These are phyloP conservation scores for Jacaranda copaia DNA, from an alignment of 257 asterid genomes.

Conservation along the genomic window DNA sequence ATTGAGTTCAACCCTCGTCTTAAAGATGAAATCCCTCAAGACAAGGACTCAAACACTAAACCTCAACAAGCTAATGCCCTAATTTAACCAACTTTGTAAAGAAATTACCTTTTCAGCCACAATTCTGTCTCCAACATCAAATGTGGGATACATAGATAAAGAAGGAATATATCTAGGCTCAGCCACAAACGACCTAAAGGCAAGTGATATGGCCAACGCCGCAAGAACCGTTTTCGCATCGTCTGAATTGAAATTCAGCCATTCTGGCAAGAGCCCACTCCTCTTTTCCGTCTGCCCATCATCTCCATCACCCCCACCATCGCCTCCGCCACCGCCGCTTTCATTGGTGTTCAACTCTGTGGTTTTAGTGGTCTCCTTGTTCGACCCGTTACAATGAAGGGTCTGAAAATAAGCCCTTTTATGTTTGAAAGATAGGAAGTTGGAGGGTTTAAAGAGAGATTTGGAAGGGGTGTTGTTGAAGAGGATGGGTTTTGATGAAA, in stretches of 20 bases:
- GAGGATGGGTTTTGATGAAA: slow-evolving; percentile 36
- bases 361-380: slow-evolving; percentile 56
- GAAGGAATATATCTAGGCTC: slow-evolving; percentile 98
- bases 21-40: background rate
- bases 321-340: slow-evolving; percentile 59
- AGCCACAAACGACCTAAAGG: slow-evolving; percentile 87
- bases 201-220: slow-evolving; percentile 80
- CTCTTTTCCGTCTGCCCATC: slow-evolving; percentile 56
- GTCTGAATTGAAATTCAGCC: slow-evolving; percentile 78
- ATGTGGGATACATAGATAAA: slow-evolving; percentile 92
- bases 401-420: slow-evolving; percentile 41
- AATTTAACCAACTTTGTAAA: background rate
- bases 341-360: slow-evolving; percentile 47
- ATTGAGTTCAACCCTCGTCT: background rate
- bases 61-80: slow-evolving; percentile 7
- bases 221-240: slow-evolving; percentile 86
- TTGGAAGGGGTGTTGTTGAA: slow-evolving; percentile 36
- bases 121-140: slow-evolving; percentile 91
- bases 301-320: slow-evolving; percentile 63
- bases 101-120: slow-evolving; percentile 87
- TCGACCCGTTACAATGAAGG: slow-evolving; percentile 55
- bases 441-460: slow-evolving; percentile 39
- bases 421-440: slow-evolving; percentile 33
- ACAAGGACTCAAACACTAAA: background rate
- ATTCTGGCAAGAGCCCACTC: slow-evolving; percentile 69